Evolutionary conservation across 2,329 filamentous ascomycete species (phyloP).

Genomic region (Penicillium sp.): DNA sequence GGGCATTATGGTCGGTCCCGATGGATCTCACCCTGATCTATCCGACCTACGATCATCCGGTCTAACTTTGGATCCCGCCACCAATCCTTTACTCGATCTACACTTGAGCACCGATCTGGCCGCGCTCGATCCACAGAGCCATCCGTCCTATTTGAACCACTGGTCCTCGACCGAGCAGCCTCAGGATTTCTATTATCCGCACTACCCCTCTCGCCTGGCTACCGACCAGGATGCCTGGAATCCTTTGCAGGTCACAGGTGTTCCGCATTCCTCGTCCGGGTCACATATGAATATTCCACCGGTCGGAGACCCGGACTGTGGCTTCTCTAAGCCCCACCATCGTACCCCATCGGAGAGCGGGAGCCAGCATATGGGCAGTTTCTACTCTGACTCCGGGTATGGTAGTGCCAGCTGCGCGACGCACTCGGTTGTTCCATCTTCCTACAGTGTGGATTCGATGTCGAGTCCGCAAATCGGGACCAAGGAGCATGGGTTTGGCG

Average conservation of each 20-base stretch:
- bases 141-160: conserved; percentile 18
- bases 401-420: conserved; percentile 28
- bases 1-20: conserved; percentile 25
- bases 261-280: conserved; percentile 15
- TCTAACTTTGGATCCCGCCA: conserved; percentile 18
- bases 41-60: conserved; percentile 5
- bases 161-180: conserved; percentile 21
- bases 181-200: conserved; percentile 19
- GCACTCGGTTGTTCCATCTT: conserved; percentile 26
- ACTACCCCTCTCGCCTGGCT: conserved; percentile 18
- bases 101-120: conserved; percentile 23
- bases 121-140: conserved; percentile 15
- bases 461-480: conserved; percentile 25
- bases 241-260: conserved; percentile 28
- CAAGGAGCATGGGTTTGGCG: conserved; percentile 22
- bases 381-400: conserved; percentile 36
- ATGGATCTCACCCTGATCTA: conserved; percentile 6
- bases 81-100: conserved; percentile 23
- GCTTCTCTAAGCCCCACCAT: conserved; percentile 24
- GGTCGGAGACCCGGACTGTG: conserved; percentile 19
- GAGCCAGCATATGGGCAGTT: conserved; percentile 28
- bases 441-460: conserved; percentile 24
- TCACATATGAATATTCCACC: conserved; percentile 18
- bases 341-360: conserved; percentile 30
- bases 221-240: conserved; percentile 31